Evolutionary conservation across 2,329 filamentous ascomycete genomes (phyloP).

Genomic region (Sporothrix humicola): DNA sequence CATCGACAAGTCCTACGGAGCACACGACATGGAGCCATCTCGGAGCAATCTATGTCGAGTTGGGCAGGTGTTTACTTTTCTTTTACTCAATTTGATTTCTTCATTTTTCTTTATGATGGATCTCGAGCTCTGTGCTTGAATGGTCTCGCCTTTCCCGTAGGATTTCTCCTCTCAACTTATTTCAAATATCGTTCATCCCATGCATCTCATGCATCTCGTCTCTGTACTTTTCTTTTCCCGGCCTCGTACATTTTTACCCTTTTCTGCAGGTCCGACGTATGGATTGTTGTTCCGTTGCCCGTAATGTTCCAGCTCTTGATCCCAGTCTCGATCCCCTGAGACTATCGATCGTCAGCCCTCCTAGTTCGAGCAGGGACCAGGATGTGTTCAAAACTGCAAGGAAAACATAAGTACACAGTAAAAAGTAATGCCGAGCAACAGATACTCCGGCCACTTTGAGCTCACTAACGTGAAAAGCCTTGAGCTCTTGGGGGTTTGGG

Average conservation of each 20-base stretch:
- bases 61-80: too few species aligned
- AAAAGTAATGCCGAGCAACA: neutral
- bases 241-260: neutral
- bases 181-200: neutral
- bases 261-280: neutral
- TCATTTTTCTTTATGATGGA: neutral
- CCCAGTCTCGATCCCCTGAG: neutral
- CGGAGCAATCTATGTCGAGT: neutral
- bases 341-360: neutral
- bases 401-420: neutral
- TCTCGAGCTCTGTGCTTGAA: neutral
- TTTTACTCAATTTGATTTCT: too few species aligned
- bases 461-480: neutral
- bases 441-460: too few species aligned
- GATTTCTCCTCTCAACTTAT: neutral
- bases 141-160: neutral
- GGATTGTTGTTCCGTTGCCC: neutral
- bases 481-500: neutral
- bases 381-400: neutral
- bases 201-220: neutral
- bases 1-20: conserved; percentile 2
- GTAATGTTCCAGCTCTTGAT: neutral
- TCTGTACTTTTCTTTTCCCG: neutral
- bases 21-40: neutral
- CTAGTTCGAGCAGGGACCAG: neutral